These are phyloP conservation scores for Pestalotiopsis sp. DNA, from an alignment of 2,329 filamentous ascomycete species.

Conservation along the genomic window DNA sequence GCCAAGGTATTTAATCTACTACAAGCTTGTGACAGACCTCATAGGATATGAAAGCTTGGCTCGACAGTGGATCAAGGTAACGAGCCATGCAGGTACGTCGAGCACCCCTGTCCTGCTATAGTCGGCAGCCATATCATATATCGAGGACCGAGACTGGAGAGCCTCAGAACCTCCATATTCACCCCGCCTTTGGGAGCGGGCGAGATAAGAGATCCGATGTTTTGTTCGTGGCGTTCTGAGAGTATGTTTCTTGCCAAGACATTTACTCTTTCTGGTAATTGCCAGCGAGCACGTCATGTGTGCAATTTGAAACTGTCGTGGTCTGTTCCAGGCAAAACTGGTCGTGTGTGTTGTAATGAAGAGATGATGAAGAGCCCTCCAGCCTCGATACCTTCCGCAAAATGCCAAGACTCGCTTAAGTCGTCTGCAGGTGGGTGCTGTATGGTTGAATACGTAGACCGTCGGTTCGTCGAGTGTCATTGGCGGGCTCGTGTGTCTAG, in stretches of 20 bases:
- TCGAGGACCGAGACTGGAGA: neutral
- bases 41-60: neutral
- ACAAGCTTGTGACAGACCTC: neutral
- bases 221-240: neutral
- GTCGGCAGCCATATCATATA: neutral
- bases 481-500: neutral
- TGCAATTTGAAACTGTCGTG: neutral
- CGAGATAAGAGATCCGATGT: neutral
- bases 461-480: neutral
- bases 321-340: neutral
- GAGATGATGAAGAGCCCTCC: neutral
- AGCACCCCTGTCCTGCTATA: neutral
- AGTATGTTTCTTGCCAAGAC: neutral
- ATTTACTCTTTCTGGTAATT: neutral
- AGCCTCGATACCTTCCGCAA: slow-evolving; percentile 2
- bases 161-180: neutral
- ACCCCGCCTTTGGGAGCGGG: neutral
- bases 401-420: slow-evolving; percentile 5
- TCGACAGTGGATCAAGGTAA: no score
- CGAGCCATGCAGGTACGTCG: slow-evolving; percentile 5
- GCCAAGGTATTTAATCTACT: slow-evolving; percentile 10
- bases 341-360: neutral
- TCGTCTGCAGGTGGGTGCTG: neutral
- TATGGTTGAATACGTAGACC: neutral
- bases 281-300: neutral